Evolutionary conservation across 2,329 filamentous ascomycete genomes (phyloP).

Genomic region (Exserohilum turcica): DNA sequence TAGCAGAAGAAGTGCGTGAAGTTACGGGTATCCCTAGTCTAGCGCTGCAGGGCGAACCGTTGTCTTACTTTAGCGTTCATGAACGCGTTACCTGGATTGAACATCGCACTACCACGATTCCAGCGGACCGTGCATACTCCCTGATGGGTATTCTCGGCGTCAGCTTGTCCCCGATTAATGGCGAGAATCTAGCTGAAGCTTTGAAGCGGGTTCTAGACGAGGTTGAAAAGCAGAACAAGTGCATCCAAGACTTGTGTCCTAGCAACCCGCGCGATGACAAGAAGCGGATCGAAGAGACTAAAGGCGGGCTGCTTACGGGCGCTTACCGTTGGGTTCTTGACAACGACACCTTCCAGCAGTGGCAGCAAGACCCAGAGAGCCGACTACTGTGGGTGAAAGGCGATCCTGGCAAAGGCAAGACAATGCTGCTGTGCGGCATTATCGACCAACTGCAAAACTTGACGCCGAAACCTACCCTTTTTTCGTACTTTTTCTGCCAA

Average conservation of each 20-base stretch:
- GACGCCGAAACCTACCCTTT: not conserved
- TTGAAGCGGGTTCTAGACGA: slow-evolving; percentile 17
- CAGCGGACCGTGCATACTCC: slow-evolving; percentile 12
- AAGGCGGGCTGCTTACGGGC: slow-evolving; percentile 1
- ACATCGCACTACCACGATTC: slow-evolving; percentile 15
- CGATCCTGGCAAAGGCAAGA: not conserved
- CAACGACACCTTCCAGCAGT: slow-evolving; percentile 5
- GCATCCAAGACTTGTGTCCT: slow-evolving; percentile 10
- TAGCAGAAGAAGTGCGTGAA: not conserved
- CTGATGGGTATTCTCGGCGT: slow-evolving; percentile 14
- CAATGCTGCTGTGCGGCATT: not conserved
- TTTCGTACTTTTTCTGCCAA: slow-evolving; percentile 44
- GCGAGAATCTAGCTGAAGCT: slow-evolving; percentile 12
- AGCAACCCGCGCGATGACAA: slow-evolving; percentile 14
- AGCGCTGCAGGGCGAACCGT: not conserved
- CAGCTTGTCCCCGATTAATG: not conserved
- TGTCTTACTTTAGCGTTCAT: slow-evolving; percentile 8
- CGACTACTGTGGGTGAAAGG: not conserved
- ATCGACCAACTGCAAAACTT: not conserved
- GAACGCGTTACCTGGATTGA: slow-evolving; percentile 11
- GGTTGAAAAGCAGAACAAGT: slow-evolving; percentile 12
- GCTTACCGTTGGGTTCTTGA: slow-evolving; percentile 11
- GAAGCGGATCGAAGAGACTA: not conserved
- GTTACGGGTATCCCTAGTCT: not conserved
- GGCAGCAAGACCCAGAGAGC: not conserved